Evolutionary conservation across 2,329 filamentous ascomycete species (phyloP).

Genomic region (Ophiostoma australiae): DNA sequence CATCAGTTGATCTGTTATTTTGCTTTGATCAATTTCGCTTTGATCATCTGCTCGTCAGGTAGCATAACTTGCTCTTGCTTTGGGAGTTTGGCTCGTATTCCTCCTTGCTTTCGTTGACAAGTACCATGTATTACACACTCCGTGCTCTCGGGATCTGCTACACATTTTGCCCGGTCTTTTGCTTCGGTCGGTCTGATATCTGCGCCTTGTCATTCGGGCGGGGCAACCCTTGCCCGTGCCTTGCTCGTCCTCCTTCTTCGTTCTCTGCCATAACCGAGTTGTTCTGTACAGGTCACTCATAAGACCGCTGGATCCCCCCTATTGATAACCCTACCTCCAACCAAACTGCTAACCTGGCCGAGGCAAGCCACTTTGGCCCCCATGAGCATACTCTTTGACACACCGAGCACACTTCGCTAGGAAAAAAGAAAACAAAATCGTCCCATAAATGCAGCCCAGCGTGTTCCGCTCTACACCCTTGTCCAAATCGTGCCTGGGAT

Average conservation of each 20-base stretch:
- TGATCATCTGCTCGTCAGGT: neutral
- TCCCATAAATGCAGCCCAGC: neutral
- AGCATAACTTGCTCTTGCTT: neutral
- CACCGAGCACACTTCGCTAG: neutral
- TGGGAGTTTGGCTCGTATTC: neutral
- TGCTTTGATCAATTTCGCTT: neutral
- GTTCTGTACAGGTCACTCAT: no score
- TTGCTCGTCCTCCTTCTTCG: neutral
- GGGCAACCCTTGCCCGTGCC: neutral
- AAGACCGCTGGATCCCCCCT: no score
- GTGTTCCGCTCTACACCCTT: neutral
- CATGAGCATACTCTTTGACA: neutral
- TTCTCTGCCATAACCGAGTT: no score
- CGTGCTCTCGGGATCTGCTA: neutral
- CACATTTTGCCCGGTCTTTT: neutral
- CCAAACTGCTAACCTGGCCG: neutral
- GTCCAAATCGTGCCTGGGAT: neutral
- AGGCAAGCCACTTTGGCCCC: neutral
- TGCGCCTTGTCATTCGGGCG: neutral
- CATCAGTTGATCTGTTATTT: neutral
- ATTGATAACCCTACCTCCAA: neutral
- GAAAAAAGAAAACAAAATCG: slow-evolving; percentile 9
- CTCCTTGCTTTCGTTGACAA: neutral
- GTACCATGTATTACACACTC: neutral
- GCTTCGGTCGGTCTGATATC: neutral